These are phyloP conservation scores for Beauveria varroae DNA, from an alignment of 2,329 filamentous ascomycete genomes.

Conservation along the genomic window DNA sequence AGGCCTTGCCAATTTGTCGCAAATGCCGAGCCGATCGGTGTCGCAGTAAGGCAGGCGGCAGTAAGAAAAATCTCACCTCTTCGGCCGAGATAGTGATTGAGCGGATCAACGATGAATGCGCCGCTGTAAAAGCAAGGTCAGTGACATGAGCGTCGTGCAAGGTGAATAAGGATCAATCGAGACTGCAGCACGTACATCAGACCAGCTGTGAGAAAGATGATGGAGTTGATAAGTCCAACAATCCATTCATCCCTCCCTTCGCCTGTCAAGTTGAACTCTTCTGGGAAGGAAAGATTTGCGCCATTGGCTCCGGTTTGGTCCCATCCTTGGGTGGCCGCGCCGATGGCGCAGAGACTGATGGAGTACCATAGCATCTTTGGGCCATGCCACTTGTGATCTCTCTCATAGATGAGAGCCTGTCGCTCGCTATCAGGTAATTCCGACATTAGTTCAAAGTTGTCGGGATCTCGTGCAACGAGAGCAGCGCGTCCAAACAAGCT, in stretches of 20 bases:
- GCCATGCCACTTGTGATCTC: constrained; percentile 53
- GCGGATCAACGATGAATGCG: constrained; percentile 31
- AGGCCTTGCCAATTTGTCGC: constrained; percentile 59
- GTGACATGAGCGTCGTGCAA: not conserved
- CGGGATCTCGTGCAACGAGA: constrained; percentile 26
- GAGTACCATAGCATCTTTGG: constrained; percentile 35
- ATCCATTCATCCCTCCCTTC: constrained; percentile 38
- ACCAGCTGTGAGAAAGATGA: constrained; percentile 38
- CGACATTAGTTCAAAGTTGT: constrained; percentile 19
- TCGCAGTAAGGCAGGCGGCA: constrained; percentile 38
- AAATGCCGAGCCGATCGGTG: constrained; percentile 49
- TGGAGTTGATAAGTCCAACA: constrained; percentile 26
- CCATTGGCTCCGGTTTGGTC: constrained; percentile 57
- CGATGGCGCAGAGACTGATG: constrained; percentile 47
- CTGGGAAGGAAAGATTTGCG: constrained; percentile 52
- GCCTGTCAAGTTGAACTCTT: constrained; percentile 29
- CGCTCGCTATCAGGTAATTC: constrained; percentile 30
- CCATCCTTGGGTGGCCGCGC: constrained; percentile 53
- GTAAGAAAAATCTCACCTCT: constrained; percentile 61
- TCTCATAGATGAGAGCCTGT: constrained; percentile 28
- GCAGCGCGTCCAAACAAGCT: constrained; percentile 32
- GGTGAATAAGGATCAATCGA: not conserved
- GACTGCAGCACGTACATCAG: constrained; percentile 39
- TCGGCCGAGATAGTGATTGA: constrained; percentile 58
- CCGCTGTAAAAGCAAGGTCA: constrained; percentile 14